These are phyloP conservation scores for Brassica balearica DNA, from an alignment of 441 rosid species.

Conservation along the genomic window DNA sequence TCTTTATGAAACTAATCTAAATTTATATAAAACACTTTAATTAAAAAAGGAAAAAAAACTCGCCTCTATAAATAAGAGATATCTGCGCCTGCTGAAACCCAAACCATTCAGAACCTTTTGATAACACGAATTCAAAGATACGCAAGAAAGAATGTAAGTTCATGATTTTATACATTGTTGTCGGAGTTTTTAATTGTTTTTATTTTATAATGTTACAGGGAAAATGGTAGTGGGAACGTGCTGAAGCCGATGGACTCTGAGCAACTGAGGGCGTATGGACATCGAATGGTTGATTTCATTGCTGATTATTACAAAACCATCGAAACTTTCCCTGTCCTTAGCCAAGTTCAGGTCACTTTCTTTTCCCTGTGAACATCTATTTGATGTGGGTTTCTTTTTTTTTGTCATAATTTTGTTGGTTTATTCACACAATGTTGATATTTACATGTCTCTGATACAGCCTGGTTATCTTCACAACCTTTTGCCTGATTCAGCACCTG, in stretches of 20 bases:
- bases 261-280: constrained; percentile 82
- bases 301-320: constrained; percentile 88
- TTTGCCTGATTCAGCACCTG: constrained; percentile 84
- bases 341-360: constrained; percentile 86
- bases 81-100: not conserved
- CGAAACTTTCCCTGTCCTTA: constrained; percentile 81
- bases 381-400: not conserved
- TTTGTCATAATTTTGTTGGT: not conserved
- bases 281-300: constrained; percentile 91
- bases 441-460: constrained; percentile 48
- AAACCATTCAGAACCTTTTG: constrained; percentile 6
- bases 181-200: not conserved
- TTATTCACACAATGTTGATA: constrained; percentile 7
- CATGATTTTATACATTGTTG: not conserved
- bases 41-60: not conserved
- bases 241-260: constrained; percentile 88
- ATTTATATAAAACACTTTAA: not conserved
- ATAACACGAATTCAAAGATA: not conserved
- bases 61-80: constrained; percentile 21
- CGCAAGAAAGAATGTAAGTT: constrained; percentile 10
- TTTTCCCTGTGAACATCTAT: not conserved
- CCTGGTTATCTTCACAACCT: constrained; percentile 83
- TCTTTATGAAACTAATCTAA: not conserved
- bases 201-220: constrained; percentile 24
- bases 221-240: constrained; percentile 46